Percentiles rank a stretch among this genome's conserved stretches.
These are phyloP conservation scores for Fonsecaea pugnacius DNA, from an alignment of 2,329 filamentous ascomycete species.

Conservation along the genomic window DNA sequence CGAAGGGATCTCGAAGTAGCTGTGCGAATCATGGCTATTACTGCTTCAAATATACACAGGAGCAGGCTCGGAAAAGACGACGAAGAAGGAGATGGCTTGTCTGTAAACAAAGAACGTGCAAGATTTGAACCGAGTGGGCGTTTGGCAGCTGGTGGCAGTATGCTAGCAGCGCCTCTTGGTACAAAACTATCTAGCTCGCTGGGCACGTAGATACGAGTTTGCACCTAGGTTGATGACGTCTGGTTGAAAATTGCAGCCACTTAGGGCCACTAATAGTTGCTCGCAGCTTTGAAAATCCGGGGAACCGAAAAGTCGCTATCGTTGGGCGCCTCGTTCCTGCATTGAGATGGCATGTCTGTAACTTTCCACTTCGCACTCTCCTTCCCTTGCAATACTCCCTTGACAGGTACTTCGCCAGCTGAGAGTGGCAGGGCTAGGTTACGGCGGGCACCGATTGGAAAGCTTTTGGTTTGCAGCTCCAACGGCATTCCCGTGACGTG, in stretches of 20 bases:
- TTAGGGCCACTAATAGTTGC: background rate
- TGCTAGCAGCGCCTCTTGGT: background rate
- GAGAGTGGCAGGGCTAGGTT: background rate
- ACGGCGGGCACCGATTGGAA: background rate
- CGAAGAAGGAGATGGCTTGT: background rate
- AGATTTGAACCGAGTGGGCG: background rate
- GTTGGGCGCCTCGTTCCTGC: background rate
- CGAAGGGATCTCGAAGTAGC: background rate
- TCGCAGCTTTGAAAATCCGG: background rate
- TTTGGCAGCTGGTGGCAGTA: background rate
- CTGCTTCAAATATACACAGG: background rate
- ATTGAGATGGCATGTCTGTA: background rate
- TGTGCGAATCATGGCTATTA: constrained; percentile 14
- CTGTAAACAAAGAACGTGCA: background rate
- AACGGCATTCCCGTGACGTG: background rate
- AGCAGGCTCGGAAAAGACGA: background rate
- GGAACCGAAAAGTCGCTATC: background rate
- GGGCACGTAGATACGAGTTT: too few relatives aligned
- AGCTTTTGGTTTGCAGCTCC: background rate
- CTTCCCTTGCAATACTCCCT: background rate
- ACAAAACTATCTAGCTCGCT: too few relatives aligned
- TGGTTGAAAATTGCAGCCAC: background rate
- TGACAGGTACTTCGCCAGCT: background rate
- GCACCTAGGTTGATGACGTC: background rate
- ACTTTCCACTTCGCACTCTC: background rate